phyloP scores from a whole-genome alignment of 129 eudicot species.

The Ambrosia trifida region DNA sequence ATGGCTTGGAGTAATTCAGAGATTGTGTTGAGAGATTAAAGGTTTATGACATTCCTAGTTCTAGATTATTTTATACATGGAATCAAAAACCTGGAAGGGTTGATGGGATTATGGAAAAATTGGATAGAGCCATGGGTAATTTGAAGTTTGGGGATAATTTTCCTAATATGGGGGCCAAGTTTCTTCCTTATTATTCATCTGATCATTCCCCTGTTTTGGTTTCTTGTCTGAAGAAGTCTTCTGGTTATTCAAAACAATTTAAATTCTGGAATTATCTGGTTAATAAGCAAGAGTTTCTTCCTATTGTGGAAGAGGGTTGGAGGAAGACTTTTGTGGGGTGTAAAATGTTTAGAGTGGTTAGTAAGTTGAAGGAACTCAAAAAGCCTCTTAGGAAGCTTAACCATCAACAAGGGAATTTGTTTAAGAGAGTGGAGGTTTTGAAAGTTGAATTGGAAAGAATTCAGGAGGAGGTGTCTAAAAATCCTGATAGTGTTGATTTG shows the following conservation, averaged over 20 bases:
- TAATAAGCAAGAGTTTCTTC: too few species aligned
- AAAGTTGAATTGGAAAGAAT: background rate
- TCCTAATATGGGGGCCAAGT: rapidly evolving
- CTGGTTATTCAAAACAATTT: rapidly evolving
- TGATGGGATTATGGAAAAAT: background rate
- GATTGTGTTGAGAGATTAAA: background rate
- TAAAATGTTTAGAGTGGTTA: background rate
- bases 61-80: background rate
- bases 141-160: rapidly evolving
- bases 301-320: rapidly evolving
- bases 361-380: too few species aligned
- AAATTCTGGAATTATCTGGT: background rate
- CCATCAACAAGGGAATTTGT: background rate
- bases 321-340: too few species aligned
- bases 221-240: rapidly evolving
- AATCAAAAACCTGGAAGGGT: background rate
- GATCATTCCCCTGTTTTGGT: background rate
- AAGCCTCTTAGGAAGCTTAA: background rate
- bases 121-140: background rate
- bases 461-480: too few species aligned
- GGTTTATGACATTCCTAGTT: background rate
- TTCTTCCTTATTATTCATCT: background rate
- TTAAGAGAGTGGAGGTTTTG: background rate
- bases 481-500: background rate
- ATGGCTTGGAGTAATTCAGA: background rate